Percentiles rank a stretch among this genome's conserved stretches.
phyloP scores from a whole-genome alignment of 2,329 filamentous ascomycete species.

The Hypocreales sp. region DNA sequence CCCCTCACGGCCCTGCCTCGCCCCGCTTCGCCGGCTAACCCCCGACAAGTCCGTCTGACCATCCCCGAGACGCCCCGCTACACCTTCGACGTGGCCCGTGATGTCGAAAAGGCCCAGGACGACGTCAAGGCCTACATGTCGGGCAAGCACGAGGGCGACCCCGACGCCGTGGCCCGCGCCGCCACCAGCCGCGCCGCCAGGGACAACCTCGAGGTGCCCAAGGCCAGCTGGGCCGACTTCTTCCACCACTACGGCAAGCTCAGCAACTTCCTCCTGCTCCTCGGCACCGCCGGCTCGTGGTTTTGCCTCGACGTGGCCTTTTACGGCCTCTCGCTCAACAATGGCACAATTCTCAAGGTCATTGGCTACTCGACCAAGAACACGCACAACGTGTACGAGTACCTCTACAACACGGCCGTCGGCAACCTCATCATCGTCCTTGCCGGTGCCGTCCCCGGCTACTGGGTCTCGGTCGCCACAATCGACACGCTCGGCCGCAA shows the following conservation, averaged over 20 bases:
- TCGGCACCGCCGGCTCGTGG: conserved; percentile 76
- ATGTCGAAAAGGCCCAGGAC: conserved; percentile 56
- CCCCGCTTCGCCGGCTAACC: background rate
- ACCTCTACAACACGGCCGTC: conserved; percentile 57
- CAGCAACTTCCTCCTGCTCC: conserved; percentile 56
- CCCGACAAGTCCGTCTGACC: conserved; percentile 43
- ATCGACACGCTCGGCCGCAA: conserved; percentile 65
- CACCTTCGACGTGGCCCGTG: conserved; percentile 66
- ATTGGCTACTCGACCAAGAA: conserved; percentile 49
- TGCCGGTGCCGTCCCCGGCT: conserved; percentile 66
- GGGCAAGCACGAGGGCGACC: conserved; percentile 43
- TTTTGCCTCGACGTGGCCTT: conserved; percentile 53
- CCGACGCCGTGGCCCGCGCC: conserved; percentile 53
- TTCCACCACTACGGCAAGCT: conserved; percentile 50
- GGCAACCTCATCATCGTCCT: conserved; percentile 69
- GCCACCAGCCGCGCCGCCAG: conserved; percentile 37
- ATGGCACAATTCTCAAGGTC: conserved; percentile 51
- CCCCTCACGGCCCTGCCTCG: no score
- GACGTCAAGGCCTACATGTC: conserved; percentile 63
- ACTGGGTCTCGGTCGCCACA: conserved; percentile 64
- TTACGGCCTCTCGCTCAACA: conserved; percentile 61
- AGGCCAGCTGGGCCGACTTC: conserved; percentile 62
- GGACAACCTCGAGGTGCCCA: conserved; percentile 43
- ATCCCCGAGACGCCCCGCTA: conserved; percentile 82
- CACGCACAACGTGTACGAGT: conserved; percentile 45